Base-by-base conservation (phyloP, 2,329 filamentous ascomycete species). In the Hypocreales sp. region DNA sequence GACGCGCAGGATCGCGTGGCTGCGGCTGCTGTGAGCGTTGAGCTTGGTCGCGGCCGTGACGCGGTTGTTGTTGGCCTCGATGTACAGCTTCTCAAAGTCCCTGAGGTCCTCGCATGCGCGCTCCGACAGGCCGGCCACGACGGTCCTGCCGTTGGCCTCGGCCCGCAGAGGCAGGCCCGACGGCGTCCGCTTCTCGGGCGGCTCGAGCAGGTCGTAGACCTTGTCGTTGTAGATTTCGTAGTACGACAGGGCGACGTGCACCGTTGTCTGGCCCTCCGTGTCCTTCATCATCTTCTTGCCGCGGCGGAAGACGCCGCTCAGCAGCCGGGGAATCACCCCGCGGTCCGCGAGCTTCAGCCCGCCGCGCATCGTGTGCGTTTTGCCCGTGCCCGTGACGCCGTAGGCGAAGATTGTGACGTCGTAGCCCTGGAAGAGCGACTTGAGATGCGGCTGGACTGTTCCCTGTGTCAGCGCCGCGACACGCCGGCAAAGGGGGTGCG, bases 141-240 rank as follows among this genome's bases (percentile, higher is more conserved):
- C 68, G 0, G 83, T 92, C 57, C 80, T 90, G 36, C 81, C 82
- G 40, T 79, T 76, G 44, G 84, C 86, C 44, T 93, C 84, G 34
- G 83, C 80, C 15, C 84, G 70, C 15, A 93, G 68, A 2, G 81
- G 81, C 15, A 93, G 58, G 1, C 86, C 86, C 1, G 79, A 68
- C 2, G 80, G 61, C 0, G 79, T 84, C 27, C 90, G 78, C 58
- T 84, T 92, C 50, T 94, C 86, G 0, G 76, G 79, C 1, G 83
- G 64, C 48, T 93, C 81, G 39, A 94, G 82, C 18, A 94, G 60
- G 48, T 94, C 86, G 44, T 77, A 93, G 13, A 93, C 84, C 48
- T 87, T 87, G 58, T 94, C 86, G 50, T 92, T 93, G 56, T 94
- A 94, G 39, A 94, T 93, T 50, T 94, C 86, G 56, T 92, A 93